Conservation (phyloP, 208 protist species). For the Dictyostelium gargantuum region DNA sequence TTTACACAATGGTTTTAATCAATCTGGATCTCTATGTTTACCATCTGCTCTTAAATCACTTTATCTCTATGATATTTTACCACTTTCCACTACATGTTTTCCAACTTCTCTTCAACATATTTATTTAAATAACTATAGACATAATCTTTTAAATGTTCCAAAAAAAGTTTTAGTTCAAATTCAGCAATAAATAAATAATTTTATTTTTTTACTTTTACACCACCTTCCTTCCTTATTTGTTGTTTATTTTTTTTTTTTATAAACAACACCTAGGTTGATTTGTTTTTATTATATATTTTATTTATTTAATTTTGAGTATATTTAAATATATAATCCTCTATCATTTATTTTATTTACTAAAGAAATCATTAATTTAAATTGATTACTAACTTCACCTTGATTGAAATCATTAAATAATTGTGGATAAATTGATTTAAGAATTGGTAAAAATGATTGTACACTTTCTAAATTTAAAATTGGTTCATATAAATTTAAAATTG, state of each 20-base stretch:
- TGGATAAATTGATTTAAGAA: background rate
- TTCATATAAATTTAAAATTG: conserved; percentile 35
- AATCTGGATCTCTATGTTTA: no score
- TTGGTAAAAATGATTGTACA: background rate
- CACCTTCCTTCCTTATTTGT: no score
- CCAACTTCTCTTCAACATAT: no score
- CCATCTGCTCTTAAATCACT: no score
- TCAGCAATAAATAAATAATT: no score
- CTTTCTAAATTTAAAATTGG: background rate
- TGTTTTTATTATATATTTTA: background rate
- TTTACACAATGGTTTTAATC: background rate
- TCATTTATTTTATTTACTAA: conserved; percentile 31
- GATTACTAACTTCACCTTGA: background rate
- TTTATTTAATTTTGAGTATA: background rate
- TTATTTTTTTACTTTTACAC: no score
- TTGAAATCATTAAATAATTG: background rate
- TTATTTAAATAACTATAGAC: no score
- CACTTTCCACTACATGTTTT: no score
- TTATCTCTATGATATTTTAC: no score
- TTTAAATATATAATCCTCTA: conserved; percentile 58
- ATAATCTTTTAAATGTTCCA: no score
- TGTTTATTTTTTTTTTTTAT: background rate
- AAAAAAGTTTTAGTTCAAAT: no score
- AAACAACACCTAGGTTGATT: no score
- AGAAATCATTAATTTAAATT: background rate